These are phyloP conservation scores for Umbelopsis sp. DNA, from an alignment of 192 early-diverging fungal genomes.

Conservation along the genomic window DNA sequence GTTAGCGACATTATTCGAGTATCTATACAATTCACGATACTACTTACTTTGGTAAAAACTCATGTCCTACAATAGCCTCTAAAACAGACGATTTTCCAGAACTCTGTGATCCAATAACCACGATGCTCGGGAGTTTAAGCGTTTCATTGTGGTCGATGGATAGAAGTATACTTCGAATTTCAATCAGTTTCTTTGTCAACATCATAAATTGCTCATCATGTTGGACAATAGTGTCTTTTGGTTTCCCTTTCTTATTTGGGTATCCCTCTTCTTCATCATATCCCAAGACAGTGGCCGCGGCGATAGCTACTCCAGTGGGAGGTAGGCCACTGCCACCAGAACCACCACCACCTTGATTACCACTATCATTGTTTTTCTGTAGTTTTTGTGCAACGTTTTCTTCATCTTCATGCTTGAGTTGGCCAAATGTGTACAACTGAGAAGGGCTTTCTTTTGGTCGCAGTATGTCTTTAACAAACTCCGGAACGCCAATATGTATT, in stretches of 20 bases:
- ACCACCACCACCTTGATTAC: slow-evolving; percentile 20
- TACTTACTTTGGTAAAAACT: slow-evolving; percentile 81
- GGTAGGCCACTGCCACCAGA: slow-evolving; percentile 20
- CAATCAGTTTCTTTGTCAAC: slow-evolving; percentile 92
- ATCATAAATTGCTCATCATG: slow-evolving; percentile 84
- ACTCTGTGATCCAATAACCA: slow-evolving; percentile 84
- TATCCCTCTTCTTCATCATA: slow-evolving; percentile 52
- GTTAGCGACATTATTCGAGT: background rate
- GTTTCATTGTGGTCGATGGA: slow-evolving; percentile 78
- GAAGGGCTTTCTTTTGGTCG: slow-evolving; percentile 1
- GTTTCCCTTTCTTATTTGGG: slow-evolving; percentile 39
- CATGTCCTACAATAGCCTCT: slow-evolving; percentile 85
- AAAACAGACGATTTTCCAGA: slow-evolving; percentile 88
- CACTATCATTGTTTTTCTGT: slow-evolving; percentile 26
- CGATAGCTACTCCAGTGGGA: slow-evolving; percentile 48
- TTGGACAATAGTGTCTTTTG: slow-evolving; percentile 30
- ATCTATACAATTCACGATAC: background rate
- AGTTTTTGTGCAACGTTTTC: slow-evolving; percentile 30
- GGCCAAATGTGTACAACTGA: slow-evolving; percentile 30
- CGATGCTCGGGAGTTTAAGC: slow-evolving; percentile 86
- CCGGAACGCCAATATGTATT: slow-evolving; percentile 44
- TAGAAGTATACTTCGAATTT: slow-evolving; percentile 92
- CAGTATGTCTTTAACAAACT: slow-evolving; percentile 33
- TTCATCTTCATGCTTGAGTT: slow-evolving; percentile 30
- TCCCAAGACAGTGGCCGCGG: slow-evolving; percentile 38